Conservation (phyloP, 148 eudicot species). For the Cornus kousa region DNA sequence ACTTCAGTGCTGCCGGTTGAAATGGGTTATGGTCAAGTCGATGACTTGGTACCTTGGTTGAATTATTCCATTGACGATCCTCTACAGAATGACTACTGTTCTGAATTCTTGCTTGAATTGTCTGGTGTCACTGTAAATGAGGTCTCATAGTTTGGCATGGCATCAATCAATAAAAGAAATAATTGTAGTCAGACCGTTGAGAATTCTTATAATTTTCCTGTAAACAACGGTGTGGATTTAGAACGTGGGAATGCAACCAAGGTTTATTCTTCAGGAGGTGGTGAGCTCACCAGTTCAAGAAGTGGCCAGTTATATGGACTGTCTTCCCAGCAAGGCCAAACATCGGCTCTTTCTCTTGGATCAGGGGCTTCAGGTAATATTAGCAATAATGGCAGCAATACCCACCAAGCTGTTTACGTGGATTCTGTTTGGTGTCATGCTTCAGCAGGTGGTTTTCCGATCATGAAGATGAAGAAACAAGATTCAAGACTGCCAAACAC, state of each 20-base stretch:
- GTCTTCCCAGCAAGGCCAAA: constrained; percentile 35
- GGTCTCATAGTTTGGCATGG: constrained; percentile 33
- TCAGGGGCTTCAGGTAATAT: constrained; percentile 45
- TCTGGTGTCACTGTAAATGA: constrained; percentile 60
- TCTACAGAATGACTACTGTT: constrained; percentile 47
- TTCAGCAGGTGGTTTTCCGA: constrained; percentile 25
- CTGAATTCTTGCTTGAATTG: constrained; percentile 66
- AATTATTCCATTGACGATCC: constrained; percentile 50
- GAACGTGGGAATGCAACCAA: constrained; percentile 32
- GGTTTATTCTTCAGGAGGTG: constrained; percentile 27
- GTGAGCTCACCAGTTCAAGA: constrained; percentile 25
- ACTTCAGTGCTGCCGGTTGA: constrained; percentile 49
- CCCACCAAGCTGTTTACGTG: constrained; percentile 25
- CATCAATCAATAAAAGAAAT: constrained; percentile 36
- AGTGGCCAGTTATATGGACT: constrained; percentile 33
- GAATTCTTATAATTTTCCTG: constrained; percentile 25
- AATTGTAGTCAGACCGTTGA: constrained; percentile 20
- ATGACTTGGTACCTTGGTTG: constrained; percentile 73
- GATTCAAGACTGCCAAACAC: constrained; percentile 38
- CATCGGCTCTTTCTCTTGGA: constrained; percentile 28
- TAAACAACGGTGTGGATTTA: constrained; percentile 17
- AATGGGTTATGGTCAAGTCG: constrained; percentile 49
- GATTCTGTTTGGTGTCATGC: constrained; percentile 31
- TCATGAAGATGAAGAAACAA: constrained; percentile 40
- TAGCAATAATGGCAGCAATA: constrained; percentile 28